Evolutionary conservation across 768 basidiomycete species (phyloP), one percentile per base, ranked within the genome.

Genomic region (Mycena vitilis): DNA sequence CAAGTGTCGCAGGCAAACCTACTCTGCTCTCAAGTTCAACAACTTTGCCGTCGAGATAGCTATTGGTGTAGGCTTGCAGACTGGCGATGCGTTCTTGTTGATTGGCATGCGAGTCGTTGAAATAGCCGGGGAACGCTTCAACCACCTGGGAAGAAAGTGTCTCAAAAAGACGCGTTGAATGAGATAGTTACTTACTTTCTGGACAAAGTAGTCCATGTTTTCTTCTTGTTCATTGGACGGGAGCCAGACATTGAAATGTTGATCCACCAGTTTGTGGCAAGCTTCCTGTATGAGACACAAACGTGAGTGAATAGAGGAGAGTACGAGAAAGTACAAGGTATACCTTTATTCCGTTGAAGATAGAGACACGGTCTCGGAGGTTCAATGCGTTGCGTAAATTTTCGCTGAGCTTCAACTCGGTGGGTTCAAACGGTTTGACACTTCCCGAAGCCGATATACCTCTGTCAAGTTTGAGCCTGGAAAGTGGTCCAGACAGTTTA

Each of bases 201-300:
- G 0, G 2, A 68, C 20, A 25, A 62, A 63, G 10, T 0, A 0
- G 1, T 54, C 2, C 61, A 68, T 59, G 13, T 63, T 63, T 1
- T 5, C 18, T 1, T 37, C 22, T 22, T 68, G 67, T 3, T 47
- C 4, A 5, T 22, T 40, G 23, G 62, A 15, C 2, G 42, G 49
- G 11, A 25, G 34, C 42, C 18, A 8, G 23, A 68, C n/a, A 37
- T 63, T 57, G 8, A 63, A 53, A 18, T 20, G 15, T 36, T 47
- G 61, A 30, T 59, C 67, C 2, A 63, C 49, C 10, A 12, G 10
- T 23, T 40, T 9, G 34, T 63, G 66, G n/a, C 63, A 16, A 11
- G 2, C 25, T 7, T 30, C 4, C 61, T 68, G 48, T 13, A n/a
- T 2, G 8, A 10, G 4, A 3, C 45, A 30, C 3, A 13, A 30